These are phyloP conservation scores for Phytophthora pseudosyringae DNA, from an alignment of 352 stramenopile genomes.

Conservation along the genomic window DNA sequence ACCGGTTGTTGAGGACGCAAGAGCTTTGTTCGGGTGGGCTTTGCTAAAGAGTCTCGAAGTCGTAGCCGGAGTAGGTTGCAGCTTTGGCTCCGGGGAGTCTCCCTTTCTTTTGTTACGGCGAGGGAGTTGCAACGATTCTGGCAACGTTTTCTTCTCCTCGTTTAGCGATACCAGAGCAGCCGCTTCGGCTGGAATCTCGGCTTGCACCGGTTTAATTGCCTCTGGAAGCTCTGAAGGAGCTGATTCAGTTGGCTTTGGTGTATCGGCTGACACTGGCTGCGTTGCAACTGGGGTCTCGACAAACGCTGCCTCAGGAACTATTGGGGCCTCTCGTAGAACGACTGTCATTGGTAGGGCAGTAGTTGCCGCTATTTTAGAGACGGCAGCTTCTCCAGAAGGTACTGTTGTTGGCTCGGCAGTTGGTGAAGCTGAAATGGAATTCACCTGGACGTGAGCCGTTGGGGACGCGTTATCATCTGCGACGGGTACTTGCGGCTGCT, in stretches of 20 bases:
- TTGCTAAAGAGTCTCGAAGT: slow-evolving; percentile 6
- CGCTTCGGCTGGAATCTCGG: not conserved
- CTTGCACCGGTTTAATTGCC: not conserved
- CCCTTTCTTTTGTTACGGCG: slow-evolving; percentile 33
- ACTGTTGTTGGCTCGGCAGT: not conserved
- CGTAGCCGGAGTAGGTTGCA: not conserved
- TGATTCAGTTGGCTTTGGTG: not conserved
- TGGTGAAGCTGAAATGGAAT: slow-evolving; percentile 16
- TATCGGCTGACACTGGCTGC: not conserved
- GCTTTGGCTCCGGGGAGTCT: slow-evolving; percentile 14
- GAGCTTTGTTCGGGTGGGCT: not conserved
- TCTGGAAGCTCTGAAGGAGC: not conserved
- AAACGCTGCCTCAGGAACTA: not conserved
- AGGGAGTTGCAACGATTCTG: slow-evolving; percentile 3
- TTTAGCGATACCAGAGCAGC: not conserved
- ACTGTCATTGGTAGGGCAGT: not conserved
- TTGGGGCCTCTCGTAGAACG: not conserved
- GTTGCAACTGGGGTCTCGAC: not conserved
- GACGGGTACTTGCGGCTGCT: slow-evolving; percentile 1
- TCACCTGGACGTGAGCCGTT: not conserved
- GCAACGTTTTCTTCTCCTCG: not conserved
- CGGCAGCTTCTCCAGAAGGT: slow-evolving; percentile 1
- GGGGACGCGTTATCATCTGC: slow-evolving; percentile 16
- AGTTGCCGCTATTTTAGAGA: not conserved
- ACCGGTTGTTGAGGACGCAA: not conserved